These are phyloP conservation scores for Penicillium mononematosum DNA, from an alignment of 495 filamentous ascomycete genomes.

Conservation along the genomic window DNA sequence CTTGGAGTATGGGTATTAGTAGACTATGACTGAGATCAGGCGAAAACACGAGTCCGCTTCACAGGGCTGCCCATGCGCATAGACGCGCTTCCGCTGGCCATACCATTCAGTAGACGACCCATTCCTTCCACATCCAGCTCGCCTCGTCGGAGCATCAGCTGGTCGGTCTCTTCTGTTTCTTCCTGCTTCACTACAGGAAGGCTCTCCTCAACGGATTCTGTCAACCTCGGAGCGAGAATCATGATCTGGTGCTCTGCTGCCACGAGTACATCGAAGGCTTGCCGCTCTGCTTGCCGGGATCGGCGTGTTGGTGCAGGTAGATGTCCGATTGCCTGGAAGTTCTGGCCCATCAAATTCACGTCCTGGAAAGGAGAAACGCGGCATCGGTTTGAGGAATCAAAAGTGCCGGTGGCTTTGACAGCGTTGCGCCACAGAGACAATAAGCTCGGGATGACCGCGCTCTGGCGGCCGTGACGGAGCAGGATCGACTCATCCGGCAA, in stretches of 20 bases:
- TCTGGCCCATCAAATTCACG: constrained; percentile 63
- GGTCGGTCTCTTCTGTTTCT: constrained; percentile 36
- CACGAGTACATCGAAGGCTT: constrained; percentile 58
- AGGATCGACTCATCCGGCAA: constrained; percentile 62
- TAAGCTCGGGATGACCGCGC: constrained; percentile 62
- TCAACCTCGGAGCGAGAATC: constrained; percentile 49
- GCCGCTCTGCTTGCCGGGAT: constrained; percentile 41
- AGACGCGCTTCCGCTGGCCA: constrained; percentile 37
- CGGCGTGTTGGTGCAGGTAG: constrained; percentile 43
- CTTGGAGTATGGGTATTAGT: constrained; percentile 28
- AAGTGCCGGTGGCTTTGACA: constrained; percentile 57
- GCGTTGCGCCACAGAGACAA: constrained; percentile 66
- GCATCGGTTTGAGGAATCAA: constrained; percentile 48
- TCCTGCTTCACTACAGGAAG: constrained; percentile 19
- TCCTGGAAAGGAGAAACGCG: constrained; percentile 47
- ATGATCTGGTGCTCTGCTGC: constrained; percentile 63
- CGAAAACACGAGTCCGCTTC: constrained; percentile 44
- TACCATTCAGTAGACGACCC: constrained; percentile 49
- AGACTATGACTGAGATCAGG: constrained; percentile 32
- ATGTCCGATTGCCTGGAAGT: constrained; percentile 57
- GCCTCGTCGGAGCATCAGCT: constrained; percentile 44
- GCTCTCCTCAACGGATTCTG: constrained; percentile 27
- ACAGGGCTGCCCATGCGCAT: constrained; percentile 41
- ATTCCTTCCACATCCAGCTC: constrained; percentile 54
- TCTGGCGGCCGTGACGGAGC: constrained; percentile 64